These are phyloP conservation scores for Amphibolis antarctica DNA, from an alignment of 106 monocot genomes.

Conservation along the genomic window DNA sequence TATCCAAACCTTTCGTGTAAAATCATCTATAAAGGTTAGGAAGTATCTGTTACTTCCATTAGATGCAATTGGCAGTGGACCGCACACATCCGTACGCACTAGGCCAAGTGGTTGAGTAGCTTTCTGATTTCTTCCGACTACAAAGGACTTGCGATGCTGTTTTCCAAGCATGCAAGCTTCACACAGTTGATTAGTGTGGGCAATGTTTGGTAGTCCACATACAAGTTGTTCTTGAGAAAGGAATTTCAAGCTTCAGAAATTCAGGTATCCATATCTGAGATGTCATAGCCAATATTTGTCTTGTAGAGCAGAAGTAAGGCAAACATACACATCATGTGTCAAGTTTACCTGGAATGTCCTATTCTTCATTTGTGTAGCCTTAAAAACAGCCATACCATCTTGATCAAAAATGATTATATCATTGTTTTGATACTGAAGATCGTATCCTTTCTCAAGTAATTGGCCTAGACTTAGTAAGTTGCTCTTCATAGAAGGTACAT, in stretches of 20 bases:
- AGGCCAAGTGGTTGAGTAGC: background rate
- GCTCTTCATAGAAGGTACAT: background rate
- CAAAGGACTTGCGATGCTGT: background rate
- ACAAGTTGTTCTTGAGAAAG: background rate
- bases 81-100: slow-evolving; percentile 4
- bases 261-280: background rate
- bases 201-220: background rate
- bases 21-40: slow-evolving; percentile 2
- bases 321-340: background rate
- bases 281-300: slow-evolving; percentile 1
- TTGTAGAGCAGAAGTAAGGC: background rate
- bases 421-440: background rate
- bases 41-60: background rate
- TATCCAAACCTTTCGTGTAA: slow-evolving; percentile 1
- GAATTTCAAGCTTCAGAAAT: slow-evolving; percentile 3
- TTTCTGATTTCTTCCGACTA: background rate
- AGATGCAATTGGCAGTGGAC: background rate
- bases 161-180: slow-evolving; percentile 5
- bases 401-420: background rate
- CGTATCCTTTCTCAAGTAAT: background rate
- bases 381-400: background rate
- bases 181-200: background rate
- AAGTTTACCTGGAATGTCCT: background rate
- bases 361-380: background rate
- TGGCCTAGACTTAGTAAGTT: slow-evolving; percentile 18